phyloP scores from a whole-genome alignment of 306 rosid species.

The Cicer chorassanicum region DNA sequence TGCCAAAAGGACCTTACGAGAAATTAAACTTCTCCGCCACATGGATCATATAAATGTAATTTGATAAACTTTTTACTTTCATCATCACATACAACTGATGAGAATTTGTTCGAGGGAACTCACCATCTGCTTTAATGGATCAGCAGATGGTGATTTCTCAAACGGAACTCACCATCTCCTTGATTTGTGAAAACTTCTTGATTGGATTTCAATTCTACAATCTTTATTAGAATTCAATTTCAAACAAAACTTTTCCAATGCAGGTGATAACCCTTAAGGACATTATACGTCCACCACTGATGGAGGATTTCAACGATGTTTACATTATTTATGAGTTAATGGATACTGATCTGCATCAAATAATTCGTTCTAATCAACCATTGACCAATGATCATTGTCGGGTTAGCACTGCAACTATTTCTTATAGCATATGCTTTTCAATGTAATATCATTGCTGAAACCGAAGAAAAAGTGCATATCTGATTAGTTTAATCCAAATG shows the following conservation, averaged over 20 bases:
- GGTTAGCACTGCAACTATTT: constrained; percentile 56
- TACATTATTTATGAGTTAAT: constrained; percentile 84
- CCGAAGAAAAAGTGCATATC: too few relatives aligned
- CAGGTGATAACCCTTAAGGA: constrained; percentile 87
- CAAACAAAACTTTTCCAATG: constrained; percentile 35
- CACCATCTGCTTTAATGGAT: too few relatives aligned
- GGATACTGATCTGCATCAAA: constrained; percentile 96
- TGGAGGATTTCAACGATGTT: constrained; percentile 86
- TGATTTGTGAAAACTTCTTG: constrained; percentile 23
- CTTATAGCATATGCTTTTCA: constrained; percentile 41
- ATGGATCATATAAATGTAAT: constrained; percentile 95
- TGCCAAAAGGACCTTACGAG: constrained; percentile 92
- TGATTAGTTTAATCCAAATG: too few relatives aligned
- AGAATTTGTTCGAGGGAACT: too few relatives aligned
- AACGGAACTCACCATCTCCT: not conserved
- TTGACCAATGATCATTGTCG: constrained; percentile 96
- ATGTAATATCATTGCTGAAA: too few relatives aligned
- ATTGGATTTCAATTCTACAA: constrained; percentile 16
- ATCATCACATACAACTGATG: not conserved
- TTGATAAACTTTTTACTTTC: constrained; percentile 37
- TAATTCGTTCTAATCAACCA: constrained; percentile 77
- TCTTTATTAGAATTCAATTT: not conserved
- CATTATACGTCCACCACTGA: constrained; percentile 81
- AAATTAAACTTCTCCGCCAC: constrained; percentile 92
- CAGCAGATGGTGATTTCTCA: too few relatives aligned